Percentiles rank a stretch among this genome's conserved stretches.
Conservation (phyloP, 148 eudicot genomes). For the Nyssa sinensis region DNA sequence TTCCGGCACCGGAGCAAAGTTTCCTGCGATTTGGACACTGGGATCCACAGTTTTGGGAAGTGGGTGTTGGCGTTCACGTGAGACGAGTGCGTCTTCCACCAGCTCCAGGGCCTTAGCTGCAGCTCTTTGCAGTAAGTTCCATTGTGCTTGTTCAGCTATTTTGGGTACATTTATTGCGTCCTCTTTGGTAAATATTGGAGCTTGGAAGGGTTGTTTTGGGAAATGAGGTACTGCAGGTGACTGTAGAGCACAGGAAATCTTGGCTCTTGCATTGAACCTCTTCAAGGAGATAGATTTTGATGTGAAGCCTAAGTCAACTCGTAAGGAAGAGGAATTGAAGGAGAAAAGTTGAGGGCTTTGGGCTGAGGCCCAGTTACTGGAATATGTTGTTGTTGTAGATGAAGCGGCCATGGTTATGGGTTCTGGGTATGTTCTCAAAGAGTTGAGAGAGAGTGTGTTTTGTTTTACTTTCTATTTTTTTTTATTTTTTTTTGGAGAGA, state of each 20-base stretch:
- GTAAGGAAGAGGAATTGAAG: neutral
- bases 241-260: conserved; percentile 19
- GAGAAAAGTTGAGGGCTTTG: neutral
- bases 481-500: neutral
- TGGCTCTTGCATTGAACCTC: conserved; percentile 10
- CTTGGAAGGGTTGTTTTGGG: neutral
- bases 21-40: conserved; percentile 56
- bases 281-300: conserved; percentile 3
- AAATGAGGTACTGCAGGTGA: conserved; percentile 13
- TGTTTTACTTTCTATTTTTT: neutral
- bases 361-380: conserved; percentile 1
- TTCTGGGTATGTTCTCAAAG: neutral
- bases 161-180: neutral
- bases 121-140: conserved; percentile 47
- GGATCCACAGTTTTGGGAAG: conserved; percentile 65
- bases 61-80: conserved; percentile 31
- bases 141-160: conserved; percentile 3
- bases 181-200: neutral
- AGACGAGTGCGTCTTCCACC: conserved; percentile 33
- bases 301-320: conserved; percentile 6
- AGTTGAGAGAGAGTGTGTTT: neutral
- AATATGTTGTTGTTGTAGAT: conserved; percentile 4
- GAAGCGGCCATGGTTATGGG: neutral
- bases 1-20: conserved; percentile 74
- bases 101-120: conserved; percentile 42